Base-by-base conservation (phyloP, 345 rosid species). In the Clausena lansium region DNA sequence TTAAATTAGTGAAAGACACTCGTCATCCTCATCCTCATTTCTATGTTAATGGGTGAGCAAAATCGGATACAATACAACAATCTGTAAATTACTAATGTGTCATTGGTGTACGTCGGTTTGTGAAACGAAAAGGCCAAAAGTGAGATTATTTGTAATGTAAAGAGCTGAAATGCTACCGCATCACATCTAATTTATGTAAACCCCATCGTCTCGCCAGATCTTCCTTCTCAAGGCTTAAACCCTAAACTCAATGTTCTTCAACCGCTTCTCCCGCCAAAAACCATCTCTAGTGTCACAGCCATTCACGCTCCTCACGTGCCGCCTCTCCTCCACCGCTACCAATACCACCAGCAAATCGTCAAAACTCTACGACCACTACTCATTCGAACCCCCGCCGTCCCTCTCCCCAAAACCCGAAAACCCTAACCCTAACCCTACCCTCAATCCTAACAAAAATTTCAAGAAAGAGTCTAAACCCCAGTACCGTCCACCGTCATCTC, bases 401-500 rank as follows among this genome's bases (percentile, higher is more conserved):
- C 81, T 89, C 61, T 81, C 93, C 15, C 70, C 90, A n/a, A 22
- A 64, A 54, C 81, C 86, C 10, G 84, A 81, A 45, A 78, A 72
- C 58, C 75, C 79, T n/a, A 76, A 80, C 58, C 75, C 79, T n/a
- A 76, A 80, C 79, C 36, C 76, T 41, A 41, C 47, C 47, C 47
- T 41, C 47, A 41, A 41, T 41, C 47, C 47, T 45, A 13, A 45
- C 50, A 45, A 45, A 15, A 35, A 33, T 9, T 57, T 73, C 58
- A 77, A 74, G 79, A 84, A 87, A 82, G 85, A 82, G 78, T 74
- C 72, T 6, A 93, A 93, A 81, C 93, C 94, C 55, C 87, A 39
- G 66, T 96, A 94, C 85, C 92, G 94, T 1, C 98, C 99, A 2
- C 94, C 99, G 0, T 92, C 95, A 9, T 94, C 99, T 1, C 91